These are phyloP conservation scores for Aspergillus calidoustus DNA, from an alignment of 2,329 filamentous ascomycete species.

Conservation along the genomic window DNA sequence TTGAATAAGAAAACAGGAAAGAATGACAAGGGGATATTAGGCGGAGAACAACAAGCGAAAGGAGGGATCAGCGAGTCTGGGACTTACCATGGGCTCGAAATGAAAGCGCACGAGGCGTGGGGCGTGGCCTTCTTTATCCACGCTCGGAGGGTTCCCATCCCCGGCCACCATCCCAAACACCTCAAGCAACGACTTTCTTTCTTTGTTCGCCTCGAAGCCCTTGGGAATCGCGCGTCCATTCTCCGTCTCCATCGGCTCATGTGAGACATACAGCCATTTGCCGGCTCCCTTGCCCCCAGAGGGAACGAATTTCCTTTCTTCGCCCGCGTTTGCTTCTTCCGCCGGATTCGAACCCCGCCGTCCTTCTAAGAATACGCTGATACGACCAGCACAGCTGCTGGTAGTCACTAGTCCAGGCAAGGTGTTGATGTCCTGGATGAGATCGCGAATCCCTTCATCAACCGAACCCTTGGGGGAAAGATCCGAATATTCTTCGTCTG, in stretches of 20 bases:
- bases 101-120: constrained; percentile 75
- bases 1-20: neutral
- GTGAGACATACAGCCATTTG: constrained; percentile 85
- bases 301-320: constrained; percentile 54
- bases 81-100: constrained; percentile 94
- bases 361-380: constrained; percentile 88
- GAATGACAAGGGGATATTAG: neutral
- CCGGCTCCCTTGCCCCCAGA: constrained; percentile 85
- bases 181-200: constrained; percentile 39
- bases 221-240: neutral
- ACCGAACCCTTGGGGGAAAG: constrained; percentile 87
- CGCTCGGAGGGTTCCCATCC: constrained; percentile 35
- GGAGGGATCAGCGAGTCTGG: constrained; percentile 36
- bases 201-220: constrained; percentile 23
- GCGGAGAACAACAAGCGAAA: neutral
- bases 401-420: constrained; percentile 82
- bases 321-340: constrained; percentile 24
- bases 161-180: constrained; percentile 51
- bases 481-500: constrained; percentile 75
- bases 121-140: constrained; percentile 50
- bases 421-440: constrained; percentile 79
- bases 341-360: constrained; percentile 49
- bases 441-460: constrained; percentile 74
- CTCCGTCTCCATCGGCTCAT: constrained; percentile 65
- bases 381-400: constrained; percentile 86